Base-by-base conservation (phyloP, 306 rosid species). In the Malus fusca region DNA sequence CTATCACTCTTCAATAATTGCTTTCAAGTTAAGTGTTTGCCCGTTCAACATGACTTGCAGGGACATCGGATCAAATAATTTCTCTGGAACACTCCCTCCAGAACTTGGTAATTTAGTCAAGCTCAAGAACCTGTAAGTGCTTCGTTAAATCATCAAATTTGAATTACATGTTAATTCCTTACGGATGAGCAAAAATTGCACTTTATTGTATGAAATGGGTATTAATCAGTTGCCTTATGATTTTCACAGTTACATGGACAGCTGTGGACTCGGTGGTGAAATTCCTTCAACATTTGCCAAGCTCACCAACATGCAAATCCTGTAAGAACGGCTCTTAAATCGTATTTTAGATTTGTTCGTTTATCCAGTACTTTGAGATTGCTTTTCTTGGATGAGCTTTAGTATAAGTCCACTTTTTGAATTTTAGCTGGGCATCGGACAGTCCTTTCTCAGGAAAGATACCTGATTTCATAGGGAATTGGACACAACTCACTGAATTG, bases 391-490 rank as follows among this genome's bases (percentile, higher is more conserved):
- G 0, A 30, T 30, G 31, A 30, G 31, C 31, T 30, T 30, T 30
- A 30, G 5, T 3, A 4, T 30, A 30, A 4, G 4, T 30, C 31
- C 0, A 43, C 37, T 10, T 28, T 7, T 73, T 61, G 22, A 21
- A 35, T 67, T 66, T 64, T 72, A 76, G 84, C 23, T 0, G 19
- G 65, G 77, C 80, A 55, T 56, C 77, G 9, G 74, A 70, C 78
- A 72, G 0, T 73, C 70, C 80, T 43, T 76, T 81, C n/a, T 26
- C 77, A 4, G 84, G 84, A 11, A 81, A 55, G 44, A 81, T 81
- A 71, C 84, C 80, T 0, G 66, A 66, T 40, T 81, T 81, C 63
- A 76, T 81, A 4, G 84, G 80, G 31, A 76, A 65, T 40, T 81
- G 84, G 84, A 76, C 70, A 43, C 43, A 44, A 3, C 77, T 81